Conservation (phyloP, 306 rosid genomes). For the Pueraria montana region DNA sequence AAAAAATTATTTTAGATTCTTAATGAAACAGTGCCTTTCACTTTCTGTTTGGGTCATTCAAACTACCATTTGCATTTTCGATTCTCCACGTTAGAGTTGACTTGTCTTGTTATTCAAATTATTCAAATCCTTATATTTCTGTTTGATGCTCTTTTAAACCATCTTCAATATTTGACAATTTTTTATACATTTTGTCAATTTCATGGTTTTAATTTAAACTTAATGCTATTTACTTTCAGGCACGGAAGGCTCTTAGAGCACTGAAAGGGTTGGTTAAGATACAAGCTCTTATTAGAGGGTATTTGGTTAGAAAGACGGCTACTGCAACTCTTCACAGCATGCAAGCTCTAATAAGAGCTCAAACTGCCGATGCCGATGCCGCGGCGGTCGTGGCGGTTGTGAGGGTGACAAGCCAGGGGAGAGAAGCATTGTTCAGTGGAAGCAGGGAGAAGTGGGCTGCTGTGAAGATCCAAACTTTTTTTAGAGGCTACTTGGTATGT, state of each 20-base stretch:
- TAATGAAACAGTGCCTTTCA: constrained; percentile 61
- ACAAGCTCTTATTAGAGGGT: constrained; percentile 94
- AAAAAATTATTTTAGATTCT: no score
- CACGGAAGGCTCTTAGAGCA: constrained; percentile 91
- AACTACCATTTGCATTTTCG: no score
- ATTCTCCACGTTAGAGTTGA: no score
- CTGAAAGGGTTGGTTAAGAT: constrained; percentile 88
- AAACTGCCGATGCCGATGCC: constrained; percentile 78
- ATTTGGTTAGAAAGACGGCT: constrained; percentile 85
- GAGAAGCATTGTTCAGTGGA: constrained; percentile 65
- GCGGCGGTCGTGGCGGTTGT: constrained; percentile 97
- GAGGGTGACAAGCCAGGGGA: constrained; percentile 77
- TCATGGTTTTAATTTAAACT: constrained; percentile 26
- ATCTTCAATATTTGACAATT: constrained; percentile 37
- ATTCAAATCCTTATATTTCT: constrained; percentile 14
- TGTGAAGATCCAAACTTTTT: constrained; percentile 82
- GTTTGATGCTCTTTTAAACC: constrained; percentile 13
- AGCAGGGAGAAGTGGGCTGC: constrained; percentile 78
- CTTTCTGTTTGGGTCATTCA: constrained; percentile 38
- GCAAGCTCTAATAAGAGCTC: constrained; percentile 96
- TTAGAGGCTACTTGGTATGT: constrained; percentile 90
- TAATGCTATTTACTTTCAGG: constrained; percentile 73
- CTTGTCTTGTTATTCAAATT: constrained; percentile 14
- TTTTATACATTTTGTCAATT: not conserved
- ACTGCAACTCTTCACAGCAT: constrained; percentile 90